Base-by-base conservation (phyloP, 495 filamentous ascomycete genomes). In the Penicillium turbatum region DNA sequence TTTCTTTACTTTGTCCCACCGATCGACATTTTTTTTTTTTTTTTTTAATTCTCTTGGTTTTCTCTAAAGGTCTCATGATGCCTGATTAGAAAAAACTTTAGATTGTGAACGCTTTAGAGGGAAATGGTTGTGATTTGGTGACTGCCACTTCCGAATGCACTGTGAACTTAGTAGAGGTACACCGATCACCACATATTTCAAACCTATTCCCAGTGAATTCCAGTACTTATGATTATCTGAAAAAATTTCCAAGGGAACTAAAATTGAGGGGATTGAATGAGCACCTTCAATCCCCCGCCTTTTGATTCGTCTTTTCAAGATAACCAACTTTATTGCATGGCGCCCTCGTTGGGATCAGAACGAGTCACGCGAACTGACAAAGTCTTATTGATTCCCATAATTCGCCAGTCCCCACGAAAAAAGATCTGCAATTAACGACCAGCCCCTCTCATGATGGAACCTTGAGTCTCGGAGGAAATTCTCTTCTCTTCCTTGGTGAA, bases 261-360 rank as follows among this genome's bases (percentile, higher is more conserved):
- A 48, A 16, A 24, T 17, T 39, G 53, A 39, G 45, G 42, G 19
- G 16, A 27, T 34, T 30, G 32, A 27, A 51, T 17, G 3, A 34
- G 21, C 21, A 24, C 4, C 21, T 17, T n/a, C 35, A 24, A 53
- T 53, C 30, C n/a, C n/a, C 4, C 0, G n/a, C 3, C 8, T 17
- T 29, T 17, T 51, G 48, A 51, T 51, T 51, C 17, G 48, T 42
- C 30, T 2, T 51, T 51, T 51, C 38, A 27, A 51, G 48, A 51
- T 51, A 51, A 42, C 38, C 38, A 42, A 35, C 30, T 51, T 31
- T 42, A 35, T 51, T 42, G 48, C 48, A 41, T 51, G 36, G 34
- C 36, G 36, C 19, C 1, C 12, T 38, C 12, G 5, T 21, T n/a
- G 29, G 1, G 36, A 27, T 48, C 13, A 21, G 19, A 31, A 16